A percentile compares a stretch with the other conserved stretches of the same genome.
Conservation (phyloP, 2,329 filamentous ascomycete species). For the Verticillium dahliae region DNA sequence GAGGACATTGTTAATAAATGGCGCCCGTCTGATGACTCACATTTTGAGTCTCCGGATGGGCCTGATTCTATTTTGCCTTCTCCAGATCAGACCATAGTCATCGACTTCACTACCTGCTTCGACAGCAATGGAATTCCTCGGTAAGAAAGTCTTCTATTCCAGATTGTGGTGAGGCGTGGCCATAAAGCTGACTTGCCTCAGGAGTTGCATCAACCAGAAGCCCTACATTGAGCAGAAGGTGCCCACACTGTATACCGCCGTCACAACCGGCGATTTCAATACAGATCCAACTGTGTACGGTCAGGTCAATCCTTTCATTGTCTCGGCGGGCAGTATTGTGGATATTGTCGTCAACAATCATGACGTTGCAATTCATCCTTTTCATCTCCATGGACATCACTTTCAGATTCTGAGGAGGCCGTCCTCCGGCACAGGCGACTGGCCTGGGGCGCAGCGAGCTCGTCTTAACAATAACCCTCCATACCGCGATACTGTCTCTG, state of each 20-base stretch:
- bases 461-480: slow-evolving; percentile 20
- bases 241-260: slow-evolving; percentile 65
- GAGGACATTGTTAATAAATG: slow-evolving; percentile 14
- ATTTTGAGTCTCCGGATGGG: slow-evolving; percentile 43
- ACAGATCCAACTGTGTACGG: slow-evolving; percentile 35
- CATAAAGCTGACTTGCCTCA: slow-evolving; percentile 1
- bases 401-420: slow-evolving; percentile 44
- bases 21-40: slow-evolving; percentile 56
- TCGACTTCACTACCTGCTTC: slow-evolving; percentile 52
- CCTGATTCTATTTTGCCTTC: slow-evolving; percentile 43
- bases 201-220: slow-evolving; percentile 54
- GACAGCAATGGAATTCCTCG: slow-evolving; percentile 58
- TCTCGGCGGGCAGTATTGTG: slow-evolving; percentile 29
- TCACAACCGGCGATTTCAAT: slow-evolving; percentile 45
- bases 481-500: slow-evolving; percentile 28
- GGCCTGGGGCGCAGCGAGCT: slow-evolving; percentile 21
- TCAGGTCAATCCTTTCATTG: slow-evolving; percentile 32
- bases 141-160: slow-evolving; percentile 16
- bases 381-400: slow-evolving; percentile 49
- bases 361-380: slow-evolving; percentile 39
- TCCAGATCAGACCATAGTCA: slow-evolving; percentile 47
- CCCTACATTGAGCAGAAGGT: slow-evolving; percentile 64
- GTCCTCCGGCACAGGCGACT: slow-evolving; percentile 26
- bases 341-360: slow-evolving; percentile 45
- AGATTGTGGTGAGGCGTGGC: too few species aligned